Conservation (phyloP, 441 rosid species). For the Aquilaria agallochum region DNA sequence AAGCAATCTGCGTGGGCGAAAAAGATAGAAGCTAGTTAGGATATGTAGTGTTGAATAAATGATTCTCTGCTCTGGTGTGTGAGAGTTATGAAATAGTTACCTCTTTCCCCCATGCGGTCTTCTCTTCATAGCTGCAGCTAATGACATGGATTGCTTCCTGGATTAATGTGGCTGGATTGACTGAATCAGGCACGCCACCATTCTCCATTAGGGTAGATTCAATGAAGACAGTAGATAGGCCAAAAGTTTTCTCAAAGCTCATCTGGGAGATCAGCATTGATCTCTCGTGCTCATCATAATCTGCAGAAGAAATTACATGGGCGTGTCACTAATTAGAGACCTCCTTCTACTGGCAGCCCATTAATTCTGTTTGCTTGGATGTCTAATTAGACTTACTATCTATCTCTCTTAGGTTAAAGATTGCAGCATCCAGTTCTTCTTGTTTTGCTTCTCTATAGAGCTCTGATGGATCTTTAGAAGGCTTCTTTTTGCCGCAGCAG, state of each 20-base stretch:
- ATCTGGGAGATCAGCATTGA: conserved; percentile 86
- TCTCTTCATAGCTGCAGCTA: conserved; percentile 96
- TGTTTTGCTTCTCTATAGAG: conserved; percentile 70
- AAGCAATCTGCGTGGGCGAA: conserved; percentile 59
- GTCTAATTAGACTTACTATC: conserved; percentile 46
- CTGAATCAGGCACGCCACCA: conserved; percentile 91
- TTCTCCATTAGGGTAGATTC: conserved; percentile 88
- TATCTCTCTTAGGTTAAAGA: conserved; percentile 89
- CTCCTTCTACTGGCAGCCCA: conserved; percentile 8
- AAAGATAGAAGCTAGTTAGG: background rate
- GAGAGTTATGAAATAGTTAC: conserved; percentile 23
- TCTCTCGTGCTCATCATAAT: conserved; percentile 86
- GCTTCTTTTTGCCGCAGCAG: conserved; percentile 69
- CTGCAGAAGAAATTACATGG: conserved; percentile 27
- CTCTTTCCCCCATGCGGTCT: conserved; percentile 99
- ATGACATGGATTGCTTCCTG: conserved; percentile 98
- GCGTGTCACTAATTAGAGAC: conserved; percentile 8
- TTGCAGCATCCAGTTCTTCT: conserved; percentile 88
- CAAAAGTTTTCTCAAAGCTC: conserved; percentile 96
- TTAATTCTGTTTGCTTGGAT: conserved; percentile 1
- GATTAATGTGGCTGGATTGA: conserved; percentile 68
- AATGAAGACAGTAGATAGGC: conserved; percentile 84
- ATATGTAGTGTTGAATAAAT: background rate
- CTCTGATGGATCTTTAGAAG: conserved; percentile 61
- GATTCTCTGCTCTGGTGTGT: background rate